phyloP scores from a whole-genome alignment of 805 yeast species.

The Tetrapisispora pingtungensis region DNA sequence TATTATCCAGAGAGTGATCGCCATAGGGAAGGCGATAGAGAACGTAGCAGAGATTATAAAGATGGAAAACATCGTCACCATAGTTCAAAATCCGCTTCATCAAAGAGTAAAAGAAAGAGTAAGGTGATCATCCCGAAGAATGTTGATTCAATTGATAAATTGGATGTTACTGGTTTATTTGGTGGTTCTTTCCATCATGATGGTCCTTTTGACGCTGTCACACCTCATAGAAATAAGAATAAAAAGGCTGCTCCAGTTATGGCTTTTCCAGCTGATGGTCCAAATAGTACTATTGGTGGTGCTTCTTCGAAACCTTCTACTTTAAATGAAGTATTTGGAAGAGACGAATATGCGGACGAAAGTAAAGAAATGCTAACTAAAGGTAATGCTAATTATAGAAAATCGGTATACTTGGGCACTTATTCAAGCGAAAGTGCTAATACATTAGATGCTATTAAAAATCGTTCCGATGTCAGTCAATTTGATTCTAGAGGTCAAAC shows the following conservation, averaged over 20 bases:
- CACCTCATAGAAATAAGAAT: slow-evolving; percentile 87
- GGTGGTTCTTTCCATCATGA: slow-evolving; percentile 97
- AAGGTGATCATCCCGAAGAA: slow-evolving; percentile 46
- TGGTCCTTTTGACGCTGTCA: slow-evolving; percentile 98
- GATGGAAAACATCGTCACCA: slow-evolving; percentile 12
- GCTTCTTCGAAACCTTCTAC: slow-evolving; percentile 46
- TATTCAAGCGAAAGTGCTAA: slow-evolving; percentile 5
- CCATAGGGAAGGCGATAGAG: slow-evolving; percentile 8
- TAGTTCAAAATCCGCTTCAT: slow-evolving; percentile 10
- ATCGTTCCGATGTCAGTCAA: slow-evolving; percentile 40
- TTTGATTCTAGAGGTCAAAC: slow-evolving; percentile 66
- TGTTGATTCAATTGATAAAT: slow-evolving; percentile 87
- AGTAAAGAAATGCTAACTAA: slow-evolving; percentile 35
- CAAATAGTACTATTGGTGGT: slow-evolving; percentile 39
- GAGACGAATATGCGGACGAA: slow-evolving; percentile 37
- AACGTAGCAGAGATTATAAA: slow-evolving; percentile 13
- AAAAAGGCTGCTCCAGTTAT: slow-evolving; percentile 80
- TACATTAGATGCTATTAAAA: slow-evolving; percentile 37
- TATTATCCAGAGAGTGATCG: slow-evolving; percentile 6
- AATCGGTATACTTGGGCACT: slow-evolving; percentile 1
- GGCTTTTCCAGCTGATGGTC: slow-evolving; percentile 95
- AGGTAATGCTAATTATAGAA: slow-evolving; percentile 4
- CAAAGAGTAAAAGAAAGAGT: slow-evolving; percentile 46
- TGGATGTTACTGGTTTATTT: slow-evolving; percentile 92
- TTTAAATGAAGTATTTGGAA: slow-evolving; percentile 73